A percentile compares a stretch with the other conserved stretches of the same genome.
phyloP scores from a whole-genome alignment of 208 protist species.

The Acanthamoeba healyi region DNA sequence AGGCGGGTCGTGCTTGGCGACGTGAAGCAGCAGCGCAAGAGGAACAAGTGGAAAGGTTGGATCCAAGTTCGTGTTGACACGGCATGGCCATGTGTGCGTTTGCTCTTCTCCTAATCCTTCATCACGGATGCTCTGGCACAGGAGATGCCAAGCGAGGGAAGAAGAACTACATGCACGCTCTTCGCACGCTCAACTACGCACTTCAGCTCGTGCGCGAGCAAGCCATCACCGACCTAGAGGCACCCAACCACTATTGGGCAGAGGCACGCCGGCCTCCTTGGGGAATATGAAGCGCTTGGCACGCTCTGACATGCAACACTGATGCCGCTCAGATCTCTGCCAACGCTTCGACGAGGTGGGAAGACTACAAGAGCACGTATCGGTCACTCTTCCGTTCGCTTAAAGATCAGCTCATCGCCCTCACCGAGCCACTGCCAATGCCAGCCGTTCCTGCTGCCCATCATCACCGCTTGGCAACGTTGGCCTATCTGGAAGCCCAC shows the following conservation, averaged over 20 bases:
- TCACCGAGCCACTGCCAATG: not conserved
- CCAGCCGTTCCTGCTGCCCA: not conserved
- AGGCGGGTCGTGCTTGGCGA: not conserved
- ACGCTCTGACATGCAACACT: too few relatives aligned
- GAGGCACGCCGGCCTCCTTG: too few relatives aligned
- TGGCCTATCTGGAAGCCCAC: not conserved
- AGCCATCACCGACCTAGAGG: not conserved
- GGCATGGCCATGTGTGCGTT: not conserved
- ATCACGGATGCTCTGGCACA: not conserved
- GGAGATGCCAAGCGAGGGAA: not conserved
- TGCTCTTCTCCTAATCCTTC: not conserved
- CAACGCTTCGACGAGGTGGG: not conserved
- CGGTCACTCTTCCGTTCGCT: not conserved
- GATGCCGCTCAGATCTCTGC: not conserved
- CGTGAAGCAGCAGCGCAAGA: slow-evolving; percentile 21
- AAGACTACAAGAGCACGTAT: not conserved
- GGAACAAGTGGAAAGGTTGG: not conserved
- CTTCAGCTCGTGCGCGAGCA: not conserved
- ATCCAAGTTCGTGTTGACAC: not conserved
- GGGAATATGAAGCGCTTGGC: too few relatives aligned
- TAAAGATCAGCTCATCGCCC: not conserved
- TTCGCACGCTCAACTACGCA: not conserved
- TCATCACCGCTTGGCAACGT: not conserved
- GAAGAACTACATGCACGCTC: slow-evolving; percentile 20
- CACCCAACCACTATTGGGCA: not conserved